Conservation (phyloP, 805 yeast genomes). For the Saccharomycodes ludwigii region DNA sequence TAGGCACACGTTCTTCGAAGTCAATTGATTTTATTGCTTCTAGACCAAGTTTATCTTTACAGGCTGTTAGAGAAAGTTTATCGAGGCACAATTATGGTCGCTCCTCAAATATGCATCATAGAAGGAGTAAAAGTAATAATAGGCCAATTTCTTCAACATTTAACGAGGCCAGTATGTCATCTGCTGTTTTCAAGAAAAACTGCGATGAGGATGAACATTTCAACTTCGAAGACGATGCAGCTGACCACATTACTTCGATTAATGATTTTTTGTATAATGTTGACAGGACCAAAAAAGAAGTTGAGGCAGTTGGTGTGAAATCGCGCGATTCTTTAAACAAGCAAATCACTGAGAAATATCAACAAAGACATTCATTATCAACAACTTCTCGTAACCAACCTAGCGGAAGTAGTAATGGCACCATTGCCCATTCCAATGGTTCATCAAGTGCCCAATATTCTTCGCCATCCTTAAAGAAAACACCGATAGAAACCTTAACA, state of each 20-base stretch:
- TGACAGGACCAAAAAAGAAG: conserved; percentile 35
- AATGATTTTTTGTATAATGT: conserved; percentile 35
- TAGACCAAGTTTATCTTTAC: conserved; percentile 19
- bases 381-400: too few species aligned
- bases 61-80: conserved; percentile 20
- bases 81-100: conserved; percentile 11
- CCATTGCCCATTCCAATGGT: too few species aligned
- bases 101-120: background rate
- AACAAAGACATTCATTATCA: too few species aligned
- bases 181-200: too few species aligned
- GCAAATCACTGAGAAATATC: conserved; percentile 46
- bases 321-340: conserved; percentile 48
- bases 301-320: conserved; percentile 38
- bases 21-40: conserved; percentile 16
- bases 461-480: conserved; percentile 2
- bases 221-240: conserved; percentile 19
- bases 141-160: too few species aligned
- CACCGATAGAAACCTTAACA: too few species aligned
- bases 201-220: too few species aligned
- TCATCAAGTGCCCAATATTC: too few species aligned
- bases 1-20: conserved; percentile 4
- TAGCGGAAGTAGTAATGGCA: too few species aligned
- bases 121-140: background rate
- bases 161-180: conserved; percentile 7
- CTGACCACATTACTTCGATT: conserved; percentile 28